These are phyloP conservation scores for Xylaria sp. DNA, from an alignment of 495 filamentous ascomycete species.

Conservation along the genomic window DNA sequence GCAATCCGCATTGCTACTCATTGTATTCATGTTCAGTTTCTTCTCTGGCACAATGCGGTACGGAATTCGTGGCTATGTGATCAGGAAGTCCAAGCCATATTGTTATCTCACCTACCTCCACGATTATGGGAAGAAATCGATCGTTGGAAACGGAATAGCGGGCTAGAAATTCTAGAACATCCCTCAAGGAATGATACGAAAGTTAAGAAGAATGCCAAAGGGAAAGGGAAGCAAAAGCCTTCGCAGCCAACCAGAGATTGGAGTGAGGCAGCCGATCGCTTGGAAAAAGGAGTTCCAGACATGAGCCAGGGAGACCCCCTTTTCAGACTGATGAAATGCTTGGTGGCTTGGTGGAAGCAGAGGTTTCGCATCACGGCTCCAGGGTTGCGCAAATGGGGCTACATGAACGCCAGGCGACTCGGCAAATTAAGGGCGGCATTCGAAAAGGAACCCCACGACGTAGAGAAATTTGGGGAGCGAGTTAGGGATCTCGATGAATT, in stretches of 20 bases:
- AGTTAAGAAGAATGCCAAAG: conserved; percentile 43
- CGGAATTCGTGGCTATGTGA: conserved; percentile 90
- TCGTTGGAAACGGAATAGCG: conserved; percentile 73
- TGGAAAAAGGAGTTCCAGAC: conserved; percentile 71
- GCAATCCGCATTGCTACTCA: conserved; percentile 79
- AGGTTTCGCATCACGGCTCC: conserved; percentile 80
- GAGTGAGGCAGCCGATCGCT: conserved; percentile 70
- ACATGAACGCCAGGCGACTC: conserved; percentile 72
- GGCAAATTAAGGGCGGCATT: conserved; percentile 71
- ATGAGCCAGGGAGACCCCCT: conserved; percentile 83
- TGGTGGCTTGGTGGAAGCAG: conserved; percentile 87
- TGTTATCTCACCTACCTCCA: conserved; percentile 73
- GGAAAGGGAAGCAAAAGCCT: conserved; percentile 50
- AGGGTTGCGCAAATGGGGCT: conserved; percentile 86
- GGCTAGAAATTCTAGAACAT: conserved; percentile 58
- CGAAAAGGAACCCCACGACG: conserved; percentile 65
- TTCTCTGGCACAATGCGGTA: conserved; percentile 87
- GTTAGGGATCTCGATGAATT: conserved; percentile 71
- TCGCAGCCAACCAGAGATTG: conserved; percentile 70
- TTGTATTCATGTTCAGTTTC: conserved; percentile 84
- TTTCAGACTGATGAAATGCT: conserved; percentile 74
- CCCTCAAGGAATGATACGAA: conserved; percentile 40
- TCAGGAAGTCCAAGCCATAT: conserved; percentile 73
- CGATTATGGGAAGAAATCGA: conserved; percentile 74
- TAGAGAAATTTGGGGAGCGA: conserved; percentile 74